These are phyloP conservation scores for Endocarpon pusillum DNA, from an alignment of 495 filamentous ascomycete species.

Conservation along the genomic window DNA sequence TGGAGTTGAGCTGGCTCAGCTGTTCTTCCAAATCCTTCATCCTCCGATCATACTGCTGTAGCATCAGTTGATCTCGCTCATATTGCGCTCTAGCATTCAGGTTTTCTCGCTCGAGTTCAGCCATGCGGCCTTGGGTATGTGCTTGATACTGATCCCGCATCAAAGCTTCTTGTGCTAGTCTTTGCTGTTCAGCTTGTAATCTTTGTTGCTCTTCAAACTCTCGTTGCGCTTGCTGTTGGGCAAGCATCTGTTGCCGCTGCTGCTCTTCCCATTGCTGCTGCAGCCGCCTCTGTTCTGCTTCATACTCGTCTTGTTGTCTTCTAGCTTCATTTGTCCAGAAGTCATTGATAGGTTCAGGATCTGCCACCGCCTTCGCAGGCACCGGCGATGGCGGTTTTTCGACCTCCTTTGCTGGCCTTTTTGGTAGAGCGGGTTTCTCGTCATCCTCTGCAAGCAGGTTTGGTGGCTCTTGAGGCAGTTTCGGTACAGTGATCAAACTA, in stretches of 20 bases:
- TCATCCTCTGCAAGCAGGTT: conserved; percentile 66
- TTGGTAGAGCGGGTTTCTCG: conserved; percentile 64
- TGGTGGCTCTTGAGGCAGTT: conserved; percentile 85
- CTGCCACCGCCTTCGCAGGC: conserved; percentile 40
- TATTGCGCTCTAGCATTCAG: conserved; percentile 88
- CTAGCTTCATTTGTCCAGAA: conserved; percentile 93
- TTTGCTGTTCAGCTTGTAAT: conserved; percentile 72
- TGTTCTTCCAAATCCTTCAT: conserved; percentile 88
- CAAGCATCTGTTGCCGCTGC: conserved; percentile 66
- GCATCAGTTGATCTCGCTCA: conserved; percentile 87
- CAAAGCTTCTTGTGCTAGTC: conserved; percentile 76
- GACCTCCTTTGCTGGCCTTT: conserved; percentile 50
- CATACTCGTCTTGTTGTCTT: conserved; percentile 83
- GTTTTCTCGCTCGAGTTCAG: conserved; percentile 88
- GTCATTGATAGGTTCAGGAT: conserved; percentile 89
- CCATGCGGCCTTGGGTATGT: conserved; percentile 83
- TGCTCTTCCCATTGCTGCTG: conserved; percentile 62
- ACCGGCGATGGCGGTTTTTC: conserved; percentile 46
- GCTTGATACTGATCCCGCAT: conserved; percentile 72
- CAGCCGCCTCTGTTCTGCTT: conserved; percentile 75
- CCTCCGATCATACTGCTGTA: conserved; percentile 87
- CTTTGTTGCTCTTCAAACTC: conserved; percentile 95
- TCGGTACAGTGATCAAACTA: conserved; percentile 87
- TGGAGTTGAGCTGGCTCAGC: conserved; percentile 61
- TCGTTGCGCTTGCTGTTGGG: conserved; percentile 63